Evolutionary conservation across 805 yeast genomes (phyloP).

Genomic region (Saccharomycopsis malanga): DNA sequence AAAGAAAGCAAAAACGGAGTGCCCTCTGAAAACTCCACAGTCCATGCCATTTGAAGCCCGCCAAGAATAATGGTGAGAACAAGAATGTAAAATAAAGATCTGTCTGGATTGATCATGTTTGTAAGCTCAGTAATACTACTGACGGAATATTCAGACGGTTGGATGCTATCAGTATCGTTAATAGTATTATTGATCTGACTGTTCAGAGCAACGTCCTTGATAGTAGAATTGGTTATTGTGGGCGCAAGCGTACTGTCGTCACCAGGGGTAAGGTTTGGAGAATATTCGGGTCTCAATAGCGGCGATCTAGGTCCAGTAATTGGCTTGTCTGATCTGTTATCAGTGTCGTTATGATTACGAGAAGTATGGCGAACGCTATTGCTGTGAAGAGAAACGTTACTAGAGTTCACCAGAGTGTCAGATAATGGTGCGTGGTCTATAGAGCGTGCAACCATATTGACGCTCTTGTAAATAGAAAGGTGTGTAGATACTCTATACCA

Average conservation of each 20-base stretch:
- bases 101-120: conserved; percentile 33
- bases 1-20: conserved; percentile 53
- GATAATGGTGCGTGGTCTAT: background rate
- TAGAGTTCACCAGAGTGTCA: background rate
- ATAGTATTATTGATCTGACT: background rate
- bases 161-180: background rate
- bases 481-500: too few species aligned
- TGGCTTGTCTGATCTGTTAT: background rate
- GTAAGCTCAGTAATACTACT: conserved; percentile 1
- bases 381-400: background rate
- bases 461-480: too few species aligned
- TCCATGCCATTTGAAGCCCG: conserved; percentile 59
- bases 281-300: background rate
- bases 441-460: too few species aligned
- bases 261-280: background rate
- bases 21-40: conserved; percentile 57
- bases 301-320: too few species aligned
- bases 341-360: background rate
- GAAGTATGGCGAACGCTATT: too few species aligned
- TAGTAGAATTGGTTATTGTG: background rate
- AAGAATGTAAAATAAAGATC: conserved; percentile 39
- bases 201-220: background rate
- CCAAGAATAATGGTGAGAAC: conserved; percentile 44
- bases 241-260: background rate
- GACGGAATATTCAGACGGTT: background rate